Base-by-base conservation (phyloP, 2,329 filamentous ascomycete genomes). In the Podosphaera aphanis region DNA sequence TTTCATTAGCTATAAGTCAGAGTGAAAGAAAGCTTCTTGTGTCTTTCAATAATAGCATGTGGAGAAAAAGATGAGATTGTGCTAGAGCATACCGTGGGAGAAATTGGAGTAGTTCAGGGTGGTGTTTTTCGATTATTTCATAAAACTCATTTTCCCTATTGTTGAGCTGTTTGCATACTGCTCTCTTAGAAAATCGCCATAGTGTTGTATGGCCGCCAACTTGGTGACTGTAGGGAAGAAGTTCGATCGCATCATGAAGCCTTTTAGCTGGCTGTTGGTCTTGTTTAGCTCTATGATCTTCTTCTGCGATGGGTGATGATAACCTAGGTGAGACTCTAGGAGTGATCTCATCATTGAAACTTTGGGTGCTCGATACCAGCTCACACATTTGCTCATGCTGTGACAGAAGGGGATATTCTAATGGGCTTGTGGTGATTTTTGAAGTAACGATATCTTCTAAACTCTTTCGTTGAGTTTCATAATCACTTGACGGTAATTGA, bases 61-160 rank as follows among this genome's bases (percentile, higher is more conserved):
- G 8, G 8, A 38, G 16, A 25, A 25, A 21, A 20, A 41, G 8
- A 10, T 23, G 11, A 49, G 5, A 29, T 6, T 29, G 5, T 11
- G 25, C 25, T 29, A 29, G 25, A 47, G 48, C 66, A 51, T 66
- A 81, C 77, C 86, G 84, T 52, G 90, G 90, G 51, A 98, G 69
- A 59, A 95, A 98, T 37, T 81, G 76, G 49, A 98, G 66, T 56
- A 98, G 70, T 58, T 93, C 81, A 51, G 85, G 83, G 62, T 98
- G 88, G 53, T 83, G 76, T 56, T 75, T 77, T 65, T 98, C 90
- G 56, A 95, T 83, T 46, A 79, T 90, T 63, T 98, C 90, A 62
- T 98, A 98, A 60, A 98, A 98, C 63, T 93, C 84, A 62, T 98
- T 98, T 60, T 98, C 90, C 57, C 88, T 74, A 60, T 93, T 98